Percentiles rank a stretch among this genome's conserved stretches.
phyloP scores from a whole-genome alignment of 306 rosid genomes.

The Gynostemma pentaphyllum region DNA sequence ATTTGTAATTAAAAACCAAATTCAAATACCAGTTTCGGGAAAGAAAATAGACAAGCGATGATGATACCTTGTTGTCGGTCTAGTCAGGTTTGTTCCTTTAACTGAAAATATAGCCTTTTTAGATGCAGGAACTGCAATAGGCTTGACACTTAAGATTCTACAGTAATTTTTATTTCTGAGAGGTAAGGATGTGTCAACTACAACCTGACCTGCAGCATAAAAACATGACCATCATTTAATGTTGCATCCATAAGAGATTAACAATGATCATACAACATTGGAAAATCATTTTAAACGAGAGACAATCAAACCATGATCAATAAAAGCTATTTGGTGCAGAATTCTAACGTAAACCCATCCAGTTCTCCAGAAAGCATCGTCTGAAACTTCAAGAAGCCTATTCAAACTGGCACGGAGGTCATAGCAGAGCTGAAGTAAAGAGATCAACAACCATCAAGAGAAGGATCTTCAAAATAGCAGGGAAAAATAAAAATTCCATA shows the following conservation, averaged over 20 bases:
- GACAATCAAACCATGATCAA: constrained; percentile 52
- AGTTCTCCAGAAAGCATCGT: constrained; percentile 68
- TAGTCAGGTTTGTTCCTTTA: constrained; percentile 60
- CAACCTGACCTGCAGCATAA: constrained; percentile 61
- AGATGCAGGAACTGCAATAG: constrained; percentile 66
- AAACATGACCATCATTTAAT: not conserved
- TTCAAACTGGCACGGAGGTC: constrained; percentile 54
- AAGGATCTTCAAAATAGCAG: not conserved
- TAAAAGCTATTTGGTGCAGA: constrained; percentile 53
- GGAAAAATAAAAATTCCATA: not conserved
- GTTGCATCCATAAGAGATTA: not conserved
- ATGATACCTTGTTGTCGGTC: constrained; percentile 48
- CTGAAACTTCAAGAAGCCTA: constrained; percentile 47
- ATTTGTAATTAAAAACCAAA: not conserved
- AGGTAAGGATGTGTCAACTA: constrained; percentile 53
- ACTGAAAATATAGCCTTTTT: constrained; percentile 47
- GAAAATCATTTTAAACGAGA: not conserved
- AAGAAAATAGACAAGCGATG: not conserved
- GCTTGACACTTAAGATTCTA: constrained; percentile 56
- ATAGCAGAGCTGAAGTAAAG: constrained; percentile 45
- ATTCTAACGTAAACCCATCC: constrained; percentile 78
- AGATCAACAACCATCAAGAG: not conserved
- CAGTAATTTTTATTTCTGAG: constrained; percentile 34
- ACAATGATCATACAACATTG: not conserved
- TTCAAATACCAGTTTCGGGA: not conserved